These are phyloP conservation scores for Schoenoplectus tabernaemontani DNA, from an alignment of 202 grass and related monocot species.

Conservation along the genomic window DNA sequence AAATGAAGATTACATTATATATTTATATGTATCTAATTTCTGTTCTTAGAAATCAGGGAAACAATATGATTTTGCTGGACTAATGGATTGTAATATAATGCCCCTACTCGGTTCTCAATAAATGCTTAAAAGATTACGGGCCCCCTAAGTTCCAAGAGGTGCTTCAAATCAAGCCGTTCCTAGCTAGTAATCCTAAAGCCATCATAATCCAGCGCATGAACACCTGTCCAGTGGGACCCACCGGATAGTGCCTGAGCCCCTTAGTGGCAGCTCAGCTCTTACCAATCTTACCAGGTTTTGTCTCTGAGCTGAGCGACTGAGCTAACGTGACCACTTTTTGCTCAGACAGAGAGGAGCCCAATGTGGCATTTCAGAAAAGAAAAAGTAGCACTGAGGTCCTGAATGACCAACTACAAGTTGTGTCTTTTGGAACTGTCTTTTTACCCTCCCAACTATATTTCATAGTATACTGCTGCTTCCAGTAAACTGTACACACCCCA, in stretches of 20 bases:
- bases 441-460: neutral
- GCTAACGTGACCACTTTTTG: conserved; percentile 1
- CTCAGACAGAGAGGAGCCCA: neutral
- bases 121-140: neutral
- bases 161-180: neutral
- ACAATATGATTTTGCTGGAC: neutral
- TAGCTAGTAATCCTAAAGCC: neutral
- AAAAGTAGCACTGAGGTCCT: neutral
- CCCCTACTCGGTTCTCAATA: neutral
- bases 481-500: neutral
- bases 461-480: neutral
- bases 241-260: neutral
- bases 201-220: neutral
- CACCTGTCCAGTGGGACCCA: neutral
- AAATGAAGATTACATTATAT: no score
- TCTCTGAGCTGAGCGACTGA: neutral
- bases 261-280: neutral
- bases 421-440: conserved; percentile 10
- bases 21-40: no score
- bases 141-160: neutral
- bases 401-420: neutral
- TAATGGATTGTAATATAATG: neutral
- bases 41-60: neutral
- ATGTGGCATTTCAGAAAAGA: neutral
- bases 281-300: neutral